phyloP scores from a whole-genome alignment of 73 alveolate species.

The Paramecium bursaria region DNA sequence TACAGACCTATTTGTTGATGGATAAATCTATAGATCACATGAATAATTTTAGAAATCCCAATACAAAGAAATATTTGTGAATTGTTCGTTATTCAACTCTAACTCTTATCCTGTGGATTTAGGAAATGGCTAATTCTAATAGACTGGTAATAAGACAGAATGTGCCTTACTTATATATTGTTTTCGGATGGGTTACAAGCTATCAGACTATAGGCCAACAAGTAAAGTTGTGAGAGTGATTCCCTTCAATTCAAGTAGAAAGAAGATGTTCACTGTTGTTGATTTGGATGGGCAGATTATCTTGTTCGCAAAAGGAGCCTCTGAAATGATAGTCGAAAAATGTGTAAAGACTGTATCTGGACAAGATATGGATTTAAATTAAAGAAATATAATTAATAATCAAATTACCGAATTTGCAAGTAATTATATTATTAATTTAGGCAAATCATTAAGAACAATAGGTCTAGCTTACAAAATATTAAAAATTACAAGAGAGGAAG shows the following conservation, averaged over 20 bases:
- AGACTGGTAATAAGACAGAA: conserved; percentile 86
- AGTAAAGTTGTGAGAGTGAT: conserved; percentile 64
- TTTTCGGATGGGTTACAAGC: conserved; percentile 66
- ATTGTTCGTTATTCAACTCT: conserved; percentile 45
- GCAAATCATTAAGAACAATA: conserved; percentile 75
- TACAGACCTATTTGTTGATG: conserved; percentile 56
- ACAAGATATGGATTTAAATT: conserved; percentile 62
- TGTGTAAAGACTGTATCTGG: conserved; percentile 76
- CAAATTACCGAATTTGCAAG: conserved; percentile 76
- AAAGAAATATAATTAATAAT: conserved; percentile 11
- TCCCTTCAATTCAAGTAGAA: conserved; percentile 91
- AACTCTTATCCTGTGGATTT: conserved; percentile 44
- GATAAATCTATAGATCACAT: neutral
- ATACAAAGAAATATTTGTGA: conserved; percentile 33
- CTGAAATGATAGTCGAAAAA: conserved; percentile 82
- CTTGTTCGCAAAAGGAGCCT: conserved; percentile 91
- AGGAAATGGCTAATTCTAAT: conserved; percentile 63
- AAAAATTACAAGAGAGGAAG: conserved; percentile 45
- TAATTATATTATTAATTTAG: too few relatives aligned
- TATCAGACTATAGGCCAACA: conserved; percentile 55
- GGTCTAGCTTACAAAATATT: conserved; percentile 75
- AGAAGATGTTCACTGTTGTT: conserved; percentile 91
- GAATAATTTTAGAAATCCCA: neutral
- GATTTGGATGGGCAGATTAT: conserved; percentile 74
- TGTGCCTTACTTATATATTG: conserved; percentile 81